Conservation (phyloP, 257 asterid species). For the Lycium barbarum region DNA sequence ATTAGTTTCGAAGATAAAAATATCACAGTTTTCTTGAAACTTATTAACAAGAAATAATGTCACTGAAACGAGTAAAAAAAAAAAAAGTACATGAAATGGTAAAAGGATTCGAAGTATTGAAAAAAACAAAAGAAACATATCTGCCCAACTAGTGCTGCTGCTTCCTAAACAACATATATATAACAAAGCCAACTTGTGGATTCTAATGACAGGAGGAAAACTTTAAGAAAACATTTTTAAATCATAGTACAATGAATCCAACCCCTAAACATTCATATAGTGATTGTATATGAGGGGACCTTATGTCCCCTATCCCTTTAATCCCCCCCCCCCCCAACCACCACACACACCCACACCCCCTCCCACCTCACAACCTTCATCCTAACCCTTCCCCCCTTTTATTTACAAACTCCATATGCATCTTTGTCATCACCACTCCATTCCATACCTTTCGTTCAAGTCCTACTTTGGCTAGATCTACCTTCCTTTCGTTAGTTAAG, state of each 20-base stretch:
- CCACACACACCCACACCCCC: neutral
- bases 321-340: neutral
- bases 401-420: neutral
- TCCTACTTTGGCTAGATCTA: neutral
- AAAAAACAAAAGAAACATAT: neutral
- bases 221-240: constrained; percentile 9
- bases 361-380: too few relatives aligned
- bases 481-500: too few relatives aligned
- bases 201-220: constrained; percentile 1
- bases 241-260: constrained; percentile 44
- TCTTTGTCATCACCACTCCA: neutral
- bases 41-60: too few relatives aligned
- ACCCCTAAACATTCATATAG: constrained; percentile 25
- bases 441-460: neutral
- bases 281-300: neutral
- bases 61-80: too few relatives aligned
- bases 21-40: too few relatives aligned
- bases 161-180: neutral
- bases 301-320: neutral
- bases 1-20: too few relatives aligned
- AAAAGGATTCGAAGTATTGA: neutral
- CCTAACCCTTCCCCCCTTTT: neutral
- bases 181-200: neutral
- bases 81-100: neutral
- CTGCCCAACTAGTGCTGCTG: neutral